Evolutionary conservation across 1,284 basidiomycete genomes (phyloP).

Genomic region (Ceratobasidium sp.): DNA sequence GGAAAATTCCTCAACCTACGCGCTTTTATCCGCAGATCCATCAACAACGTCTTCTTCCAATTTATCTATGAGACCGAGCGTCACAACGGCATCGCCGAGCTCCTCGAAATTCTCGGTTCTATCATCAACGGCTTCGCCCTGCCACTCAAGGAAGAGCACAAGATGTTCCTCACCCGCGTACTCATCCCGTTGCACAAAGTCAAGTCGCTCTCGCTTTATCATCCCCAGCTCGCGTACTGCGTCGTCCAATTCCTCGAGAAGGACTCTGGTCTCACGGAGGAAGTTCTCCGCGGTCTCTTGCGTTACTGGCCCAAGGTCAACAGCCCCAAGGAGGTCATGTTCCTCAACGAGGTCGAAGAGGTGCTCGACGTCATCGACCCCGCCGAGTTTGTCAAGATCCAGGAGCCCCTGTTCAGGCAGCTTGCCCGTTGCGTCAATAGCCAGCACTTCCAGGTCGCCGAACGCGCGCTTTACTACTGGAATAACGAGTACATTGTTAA

Average conservation of each 20-base stretch:
- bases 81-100: constrained; percentile 99
- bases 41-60: constrained; percentile 99
- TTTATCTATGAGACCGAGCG: constrained; percentile 99
- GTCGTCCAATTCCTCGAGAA: constrained; percentile 99
- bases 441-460: constrained; percentile 99
- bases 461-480: constrained; percentile 95
- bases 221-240: constrained; percentile 98
- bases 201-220: constrained; percentile 96
- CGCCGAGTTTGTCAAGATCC: constrained; percentile 96
- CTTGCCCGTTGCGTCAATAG: constrained; percentile 98
- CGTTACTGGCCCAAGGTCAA: constrained; percentile 99
- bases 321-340: constrained; percentile 99
- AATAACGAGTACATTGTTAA: constrained; percentile 99
- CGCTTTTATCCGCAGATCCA: constrained; percentile 98
- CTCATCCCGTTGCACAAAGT: constrained; percentile 98
- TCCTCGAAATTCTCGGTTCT: constrained; percentile 97
- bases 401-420: constrained; percentile 94
- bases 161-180: constrained; percentile 96
- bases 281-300: constrained; percentile 94
- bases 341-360: constrained; percentile 99
- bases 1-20: constrained; percentile 99
- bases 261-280: constrained; percentile 92
- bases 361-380: constrained; percentile 99
- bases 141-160: constrained; percentile 99
- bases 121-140: constrained; percentile 99